Evolutionary conservation across 2,329 filamentous ascomycete species (phyloP), one percentile per base, ranked within the genome.

Genomic region (Coleophoma crateriformis): DNA sequence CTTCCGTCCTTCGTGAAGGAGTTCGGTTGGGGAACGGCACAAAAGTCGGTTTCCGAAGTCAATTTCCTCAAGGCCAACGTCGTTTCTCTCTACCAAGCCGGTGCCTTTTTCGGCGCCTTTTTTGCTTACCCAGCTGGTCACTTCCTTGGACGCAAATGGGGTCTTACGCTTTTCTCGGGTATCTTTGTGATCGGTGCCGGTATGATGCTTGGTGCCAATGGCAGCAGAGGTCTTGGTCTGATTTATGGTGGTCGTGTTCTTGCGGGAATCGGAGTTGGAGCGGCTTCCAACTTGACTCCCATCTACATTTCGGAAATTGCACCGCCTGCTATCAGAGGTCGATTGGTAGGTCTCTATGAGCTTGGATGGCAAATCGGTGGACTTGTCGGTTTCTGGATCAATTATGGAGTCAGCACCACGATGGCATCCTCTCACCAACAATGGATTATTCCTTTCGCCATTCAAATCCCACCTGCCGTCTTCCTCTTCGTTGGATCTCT

Each of bases 31-130:
- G 70, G 65, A 2, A 48, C 42, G 33, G 32, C 60, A 67, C 2
- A 78, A 84, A 68, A 67, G 63, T 4, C 51, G 3, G 48, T 64
- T 0, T 49, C 59, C 3, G 62, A 78, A n/a, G 69, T 82, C 22
- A 76, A 82, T 32, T 67, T 87, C 4, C 71, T 87, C 44, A 84
- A 82, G 61, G 74, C 84, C 59, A 92, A 91, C 65, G 90, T 91
- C 53, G 87, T 90, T 46, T 90, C 85, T 22, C 79, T 86, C 48
- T 91, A 89, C 70, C 88, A 92, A 67, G 88, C 88, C 10, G 88
- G 88, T 51, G 87, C 87, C 52, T 91, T 94, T 71, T 91, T 92
- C 58, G 88, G 88, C 46, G 81, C 84, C n/a, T 69, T 90, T 38
- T 76, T 79, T 52, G 85, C 82, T 50, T 90, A 87, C 58, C 75